Base-by-base conservation (phyloP, 2,329 filamentous ascomycete species). In the Botrytis fabae region DNA sequence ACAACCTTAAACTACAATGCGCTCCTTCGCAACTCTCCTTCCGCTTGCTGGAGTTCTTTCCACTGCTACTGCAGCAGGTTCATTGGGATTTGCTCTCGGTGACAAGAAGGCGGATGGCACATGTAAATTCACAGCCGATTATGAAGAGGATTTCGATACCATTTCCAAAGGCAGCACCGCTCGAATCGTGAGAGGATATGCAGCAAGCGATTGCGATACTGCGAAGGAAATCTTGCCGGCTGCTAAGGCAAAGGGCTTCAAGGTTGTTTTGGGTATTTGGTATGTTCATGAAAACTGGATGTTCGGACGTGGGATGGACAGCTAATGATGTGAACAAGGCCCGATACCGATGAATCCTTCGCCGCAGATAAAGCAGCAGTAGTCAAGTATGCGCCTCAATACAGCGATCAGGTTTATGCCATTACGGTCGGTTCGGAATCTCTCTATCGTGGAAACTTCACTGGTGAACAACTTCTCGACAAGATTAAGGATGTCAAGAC, bases 221-320 rank as follows among this genome's bases (percentile, higher is more conserved):
- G 88, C 90, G 10, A 83, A 87, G 80, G 82, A 88, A 75, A 88
- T 92, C 71, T 81, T 93, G 42, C 90, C 90, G 6, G 90, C 90
- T 51, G 91, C 91, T 2, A 89, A 90, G 83, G 80, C 81, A 63
- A 89, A 90, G 81, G 86, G 85, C 28, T 90, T 92, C 82, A 84
- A 91, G 82, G 90, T 93, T 75, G 84, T 93, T n/a, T 82, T 93
- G 59, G 91, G 90, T 74, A 88, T 93, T 79, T 93, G 91, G 91
- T 90, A 82, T 76, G 85, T 78, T 74, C 38, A 73, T 71, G 63
- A 60, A n/a, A 69, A 44, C 2, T 57, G 40, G 40, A 65, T n/a
- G 20, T 16, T 35, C 18, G 66, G 25, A 40, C 2, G 12, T 10
- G 18, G n/a, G 25, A 40, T n/a, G 28, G 18, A 4, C n/a, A 28